Conservation (phyloP, 2,329 filamentous ascomycete genomes). For the Ustulina deusta region DNA sequence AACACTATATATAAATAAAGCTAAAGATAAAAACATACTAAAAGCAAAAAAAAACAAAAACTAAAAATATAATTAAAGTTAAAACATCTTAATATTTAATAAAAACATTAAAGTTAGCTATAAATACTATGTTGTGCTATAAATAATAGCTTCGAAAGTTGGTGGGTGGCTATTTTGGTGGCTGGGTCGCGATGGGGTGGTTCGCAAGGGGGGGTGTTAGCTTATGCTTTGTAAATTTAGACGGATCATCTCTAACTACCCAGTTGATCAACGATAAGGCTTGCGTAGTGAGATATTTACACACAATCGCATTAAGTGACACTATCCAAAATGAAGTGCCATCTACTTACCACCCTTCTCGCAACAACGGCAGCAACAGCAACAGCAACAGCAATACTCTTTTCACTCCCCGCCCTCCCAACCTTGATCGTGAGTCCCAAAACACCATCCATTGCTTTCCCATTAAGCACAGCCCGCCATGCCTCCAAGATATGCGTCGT, state of each 20-base stretch:
- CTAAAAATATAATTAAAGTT: no score
- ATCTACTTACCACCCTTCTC: not conserved
- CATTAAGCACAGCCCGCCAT: conserved; percentile 26
- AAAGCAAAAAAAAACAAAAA: no score
- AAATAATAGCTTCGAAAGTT: no score
- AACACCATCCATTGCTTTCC: conserved; percentile 19
- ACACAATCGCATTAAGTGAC: not conserved
- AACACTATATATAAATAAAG: no score
- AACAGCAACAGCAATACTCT: not conserved
- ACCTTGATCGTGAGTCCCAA: conserved; percentile 20
- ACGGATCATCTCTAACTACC: not conserved
- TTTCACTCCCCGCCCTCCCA: conserved; percentile 25
- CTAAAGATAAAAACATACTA: no score
- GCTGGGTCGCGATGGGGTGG: no score
- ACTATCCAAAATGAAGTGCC: conserved; percentile 13
- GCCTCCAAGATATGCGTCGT: conserved; percentile 33
- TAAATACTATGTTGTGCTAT: no score
- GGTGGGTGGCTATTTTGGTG: no score
- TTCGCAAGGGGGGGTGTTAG: no score
- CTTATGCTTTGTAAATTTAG: not conserved
- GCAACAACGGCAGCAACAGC: not conserved
- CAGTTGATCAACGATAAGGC: not conserved
- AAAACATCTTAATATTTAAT: no score
- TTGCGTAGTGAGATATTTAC: not conserved
- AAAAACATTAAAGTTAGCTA: no score